Conservation (phyloP, 2,329 filamentous ascomycete genomes). For the Cytospora schulzeri region DNA sequence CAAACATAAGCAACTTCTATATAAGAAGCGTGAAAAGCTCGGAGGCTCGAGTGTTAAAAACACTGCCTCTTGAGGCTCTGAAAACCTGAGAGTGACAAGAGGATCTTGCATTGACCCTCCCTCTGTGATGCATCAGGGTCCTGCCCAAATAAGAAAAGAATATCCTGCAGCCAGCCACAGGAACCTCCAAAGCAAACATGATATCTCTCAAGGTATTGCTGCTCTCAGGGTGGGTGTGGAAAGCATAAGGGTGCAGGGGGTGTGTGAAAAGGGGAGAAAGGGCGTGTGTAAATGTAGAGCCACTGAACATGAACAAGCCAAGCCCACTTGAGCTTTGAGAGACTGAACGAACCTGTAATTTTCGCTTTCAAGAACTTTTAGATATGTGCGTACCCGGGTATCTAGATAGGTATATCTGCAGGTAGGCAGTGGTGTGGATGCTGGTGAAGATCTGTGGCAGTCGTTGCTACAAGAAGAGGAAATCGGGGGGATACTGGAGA, state of each 20-base stretch:
- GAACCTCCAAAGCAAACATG: not conserved
- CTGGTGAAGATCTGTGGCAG: not conserved
- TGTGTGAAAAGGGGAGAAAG: not conserved
- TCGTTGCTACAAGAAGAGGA: not conserved
- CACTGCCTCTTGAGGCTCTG: not conserved
- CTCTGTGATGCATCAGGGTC: not conserved
- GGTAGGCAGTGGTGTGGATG: not conserved
- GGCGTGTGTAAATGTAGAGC: not conserved
- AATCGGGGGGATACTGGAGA: not conserved
- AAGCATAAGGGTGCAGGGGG: not conserved
- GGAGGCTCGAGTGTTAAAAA: not conserved
- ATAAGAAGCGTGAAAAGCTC: not conserved
- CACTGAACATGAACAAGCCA: no score
- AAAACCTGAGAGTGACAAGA: not conserved
- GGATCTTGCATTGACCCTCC: slow-evolving; percentile 5
- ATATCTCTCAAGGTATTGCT: not conserved
- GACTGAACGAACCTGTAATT: not conserved
- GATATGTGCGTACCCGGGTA: not conserved
- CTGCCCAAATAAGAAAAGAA: not conserved
- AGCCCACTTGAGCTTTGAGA: not conserved
- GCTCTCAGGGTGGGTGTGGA: not conserved
- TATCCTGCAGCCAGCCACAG: not conserved
- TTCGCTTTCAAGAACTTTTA: not conserved
- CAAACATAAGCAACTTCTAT: not conserved
- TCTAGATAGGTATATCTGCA: not conserved